Base-by-base conservation (phyloP, 495 filamentous ascomycete genomes). In the Ascodesmis nigricans region DNA sequence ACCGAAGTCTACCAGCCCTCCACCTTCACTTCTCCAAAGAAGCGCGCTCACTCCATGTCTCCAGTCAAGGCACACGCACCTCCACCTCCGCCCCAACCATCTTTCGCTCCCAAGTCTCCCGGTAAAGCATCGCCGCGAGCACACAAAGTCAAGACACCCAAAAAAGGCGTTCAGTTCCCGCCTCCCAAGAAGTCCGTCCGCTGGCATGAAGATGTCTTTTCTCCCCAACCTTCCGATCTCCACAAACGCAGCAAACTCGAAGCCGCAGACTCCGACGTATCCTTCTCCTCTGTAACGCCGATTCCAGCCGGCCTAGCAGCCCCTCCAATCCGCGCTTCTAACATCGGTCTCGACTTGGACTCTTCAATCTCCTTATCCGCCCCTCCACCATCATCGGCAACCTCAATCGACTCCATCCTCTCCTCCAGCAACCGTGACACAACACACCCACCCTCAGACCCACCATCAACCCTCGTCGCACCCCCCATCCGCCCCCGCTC, bases 191-290 rank as follows among this genome's bases (percentile, higher is more conserved):
- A 78, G 45, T 68, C 65, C 23, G 87, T 97, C 9, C 65, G 82
- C 35, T 97, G 90, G 90, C 72, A 76, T 29, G 87, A 97, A 49
- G 87, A 95, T 45, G 76, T 76, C 33, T 67, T 71, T 18, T 75
- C 93, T 47, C 58, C 67, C 11, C 80, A 79, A 6, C 64, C 72
- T 20, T 57, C 93, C 19, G 78, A 78, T 35, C 84, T 92, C 47
- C 91, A 81, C 74, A 83, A 50, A 78, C 78, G 55, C 90, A 83
- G 3, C 84, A 38, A 22, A 49, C 38, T 81, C 17, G 62, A 78
- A 46, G 75, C 69, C 47, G 54, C 63, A 10, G 52, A 60, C 19
- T 46, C 49, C 5, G 56, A 58, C 3, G 66, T 65, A n/a, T 64
- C 67, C 34, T 44, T 40, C 8, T 63, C 67, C 18, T 65, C 65